phyloP scores from a whole-genome alignment of 441 rosid species.

The Pelargonium myrrhifolium region DNA sequence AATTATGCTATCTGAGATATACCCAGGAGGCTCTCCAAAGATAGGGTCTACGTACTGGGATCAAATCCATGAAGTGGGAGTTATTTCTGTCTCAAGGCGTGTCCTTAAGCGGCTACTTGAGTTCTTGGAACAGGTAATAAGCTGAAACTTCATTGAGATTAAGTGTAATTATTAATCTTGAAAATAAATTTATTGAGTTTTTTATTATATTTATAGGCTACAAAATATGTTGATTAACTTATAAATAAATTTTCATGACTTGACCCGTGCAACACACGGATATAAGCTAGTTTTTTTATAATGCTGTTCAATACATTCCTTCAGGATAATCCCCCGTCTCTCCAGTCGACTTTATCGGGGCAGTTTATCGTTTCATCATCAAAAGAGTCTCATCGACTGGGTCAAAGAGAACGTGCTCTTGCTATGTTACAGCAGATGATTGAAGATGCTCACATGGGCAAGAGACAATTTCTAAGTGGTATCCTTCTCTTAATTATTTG shows the following conservation, averaged over 20 bases:
- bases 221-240: too few species aligned
- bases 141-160: conserved; percentile 12
- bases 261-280: too few species aligned
- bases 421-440: conserved; percentile 93
- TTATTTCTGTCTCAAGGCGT: conserved; percentile 70
- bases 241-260: too few species aligned
- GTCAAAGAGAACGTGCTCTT: conserved; percentile 90
- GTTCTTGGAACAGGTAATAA: conserved; percentile 73
- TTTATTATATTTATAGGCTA: too few species aligned
- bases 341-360: conserved; percentile 66
- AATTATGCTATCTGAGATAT: conserved; percentile 85
- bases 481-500: conserved; percentile 24
- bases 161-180: neutral
- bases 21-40: conserved; percentile 98
- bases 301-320: conserved; percentile 16
- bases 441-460: conserved; percentile 97
- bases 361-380: conserved; percentile 48
- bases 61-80: conserved; percentile 80
- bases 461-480: conserved; percentile 98
- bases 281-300: conserved; percentile 14
- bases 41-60: conserved; percentile 83
- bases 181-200: too few species aligned
- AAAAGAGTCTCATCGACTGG: conserved; percentile 69
- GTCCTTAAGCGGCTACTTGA: conserved; percentile 77
- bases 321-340: conserved; percentile 66